Conservation (phyloP, 192 early-diverging fungal species). For the Cetraspora pellucida region DNA sequence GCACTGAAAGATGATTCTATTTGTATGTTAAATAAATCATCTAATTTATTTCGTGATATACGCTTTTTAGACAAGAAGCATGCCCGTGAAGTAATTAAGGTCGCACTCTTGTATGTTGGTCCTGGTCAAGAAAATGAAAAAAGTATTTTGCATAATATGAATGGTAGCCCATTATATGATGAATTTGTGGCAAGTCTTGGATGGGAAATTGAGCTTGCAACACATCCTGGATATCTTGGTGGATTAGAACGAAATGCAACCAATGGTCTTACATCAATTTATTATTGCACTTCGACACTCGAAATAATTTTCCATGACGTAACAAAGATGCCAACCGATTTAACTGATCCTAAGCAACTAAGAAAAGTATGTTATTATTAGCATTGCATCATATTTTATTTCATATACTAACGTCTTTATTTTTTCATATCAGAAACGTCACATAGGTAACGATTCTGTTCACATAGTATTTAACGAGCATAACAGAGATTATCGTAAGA, state of each 20-base stretch:
- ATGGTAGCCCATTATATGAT: constrained; percentile 73
- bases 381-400: neutral
- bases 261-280: constrained; percentile 75
- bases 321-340: constrained; percentile 83
- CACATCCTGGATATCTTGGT: constrained; percentile 84
- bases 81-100: constrained; percentile 86
- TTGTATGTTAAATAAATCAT: constrained; percentile 66
- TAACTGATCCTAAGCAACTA: constrained; percentile 78
- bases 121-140: constrained; percentile 89
- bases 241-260: constrained; percentile 81
- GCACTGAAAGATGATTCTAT: constrained; percentile 70
- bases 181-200: constrained; percentile 89
- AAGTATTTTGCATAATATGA: constrained; percentile 78
- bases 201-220: constrained; percentile 87
- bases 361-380: constrained; percentile 74
- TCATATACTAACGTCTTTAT: neutral
- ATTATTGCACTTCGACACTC: constrained; percentile 80
- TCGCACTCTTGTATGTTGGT: constrained; percentile 91
- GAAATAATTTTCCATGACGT: constrained; percentile 95
- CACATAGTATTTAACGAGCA: constrained; percentile 99
- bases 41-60: constrained; percentile 70
- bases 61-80: constrained; percentile 79
- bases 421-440: constrained; percentile 75
- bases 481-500: constrained; percentile 77
- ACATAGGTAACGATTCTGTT: constrained; percentile 98